Evolutionary conservation across 1,284 basidiomycete genomes (phyloP), one percentile per base, ranked within the genome.

Genomic region (Heterobasidion irregulare): DNA sequence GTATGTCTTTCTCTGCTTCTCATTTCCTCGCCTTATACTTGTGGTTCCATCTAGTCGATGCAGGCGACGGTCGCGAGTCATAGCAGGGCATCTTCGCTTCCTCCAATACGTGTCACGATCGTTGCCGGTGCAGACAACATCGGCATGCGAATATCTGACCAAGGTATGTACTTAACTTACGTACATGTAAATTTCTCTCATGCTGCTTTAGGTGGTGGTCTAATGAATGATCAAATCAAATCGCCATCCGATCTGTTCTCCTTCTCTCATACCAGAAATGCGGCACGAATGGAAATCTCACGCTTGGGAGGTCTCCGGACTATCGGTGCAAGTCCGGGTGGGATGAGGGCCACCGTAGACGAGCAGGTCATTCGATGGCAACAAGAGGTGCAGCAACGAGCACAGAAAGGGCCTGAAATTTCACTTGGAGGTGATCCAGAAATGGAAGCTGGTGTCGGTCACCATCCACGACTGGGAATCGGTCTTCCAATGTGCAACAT

Each of bases 401-500:
- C 56, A 9, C 59, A 59, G 12, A 36, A 18, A 12, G 49, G 32
- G 10, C 15, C 8, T 8, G 59, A 62, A 10, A 64, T 49, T 1
- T 18, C 50, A 15, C 15, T 50, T 34, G 51, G 38, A 16, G 43
- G 71, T 48, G 70, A 73, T 55, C 72, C 74, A 33, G 76, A 79
- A 53, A 70, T 71, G 12, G 71, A 74, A 44, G 75, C 73, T 4
- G 75, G 74, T 10, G 73, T 79, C 45, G 76, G 71, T n/a, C 70
- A 75, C 8, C 83, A 84, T 65, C 77, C 79, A 46, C 74, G 79
- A 44, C 84, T 92, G 53, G 90, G 89, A 1, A 85, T 92, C 55
- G 89, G 89, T 9, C 70, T 92, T 16, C 89, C 89, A 1, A 89
- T 92, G 86, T 89, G 89, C 66, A 87, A 89, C 61, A 90, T 92